Percentiles rank a stretch among this genome's conserved stretches.
Conservation (phyloP, 208 protist genomes). For the Lotmaria passim region DNA sequence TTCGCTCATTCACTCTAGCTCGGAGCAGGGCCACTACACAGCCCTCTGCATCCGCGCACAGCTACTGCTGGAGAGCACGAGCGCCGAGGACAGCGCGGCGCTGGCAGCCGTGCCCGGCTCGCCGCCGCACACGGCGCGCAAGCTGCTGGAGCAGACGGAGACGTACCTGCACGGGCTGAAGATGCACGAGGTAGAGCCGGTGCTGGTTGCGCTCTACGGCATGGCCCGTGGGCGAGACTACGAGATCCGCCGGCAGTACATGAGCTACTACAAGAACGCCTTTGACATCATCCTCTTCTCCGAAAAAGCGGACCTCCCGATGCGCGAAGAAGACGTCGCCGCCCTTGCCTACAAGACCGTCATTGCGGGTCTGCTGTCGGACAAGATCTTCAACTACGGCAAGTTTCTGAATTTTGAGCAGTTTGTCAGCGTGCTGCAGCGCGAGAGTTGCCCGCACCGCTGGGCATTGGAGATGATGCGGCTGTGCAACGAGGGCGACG, state of each 20-base stretch:
- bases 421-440: constrained; percentile 49
- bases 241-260: constrained; percentile 81
- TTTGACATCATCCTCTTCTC: constrained; percentile 82
- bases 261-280: constrained; percentile 82
- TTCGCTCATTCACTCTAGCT: constrained; percentile 47
- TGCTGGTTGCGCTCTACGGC: constrained; percentile 75
- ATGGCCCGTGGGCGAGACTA: constrained; percentile 87
- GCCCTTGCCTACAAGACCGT: constrained; percentile 76
- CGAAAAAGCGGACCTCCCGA: constrained; percentile 79
- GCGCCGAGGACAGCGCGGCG: constrained; percentile 31
- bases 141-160: constrained; percentile 80
- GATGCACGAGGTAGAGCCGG: constrained; percentile 87
- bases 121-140: constrained; percentile 61
- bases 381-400: constrained; percentile 90
- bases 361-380: constrained; percentile 77
- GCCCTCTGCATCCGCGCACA: constrained; percentile 85
- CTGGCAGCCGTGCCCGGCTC: constrained; percentile 51
- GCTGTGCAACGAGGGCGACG: constrained; percentile 84
- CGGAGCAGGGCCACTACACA: constrained; percentile 64
- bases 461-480: constrained; percentile 81
- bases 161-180: constrained; percentile 66
- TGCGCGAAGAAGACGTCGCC: constrained; percentile 63
- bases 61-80: constrained; percentile 68
- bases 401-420: constrained; percentile 74
- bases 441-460: constrained; percentile 33